phyloP scores from a whole-genome alignment of 2,329 filamentous ascomycete species.

The Mycosphaerelloides madeirae region DNA sequence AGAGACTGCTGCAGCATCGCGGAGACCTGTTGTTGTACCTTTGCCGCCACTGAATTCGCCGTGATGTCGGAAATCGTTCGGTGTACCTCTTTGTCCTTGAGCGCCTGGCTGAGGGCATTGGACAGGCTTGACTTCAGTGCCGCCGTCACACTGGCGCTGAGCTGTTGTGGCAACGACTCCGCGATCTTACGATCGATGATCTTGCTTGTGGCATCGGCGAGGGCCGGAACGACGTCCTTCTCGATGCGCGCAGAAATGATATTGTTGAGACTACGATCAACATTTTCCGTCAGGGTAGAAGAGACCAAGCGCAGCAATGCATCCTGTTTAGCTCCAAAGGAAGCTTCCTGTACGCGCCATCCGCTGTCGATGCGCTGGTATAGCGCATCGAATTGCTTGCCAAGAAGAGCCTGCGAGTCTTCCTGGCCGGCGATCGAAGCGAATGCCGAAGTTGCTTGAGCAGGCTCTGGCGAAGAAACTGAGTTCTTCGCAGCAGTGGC shows the following conservation, averaged over 20 bases:
- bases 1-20: conserved; percentile 51
- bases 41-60: conserved; percentile 59
- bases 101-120: conserved; percentile 58
- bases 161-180: conserved; percentile 60
- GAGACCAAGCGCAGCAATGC: conserved; percentile 65
- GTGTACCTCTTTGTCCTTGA: conserved; percentile 70
- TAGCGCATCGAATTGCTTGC: conserved; percentile 50
- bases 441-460: conserved; percentile 10
- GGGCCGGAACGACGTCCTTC: conserved; percentile 66
- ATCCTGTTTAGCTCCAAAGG: conserved; percentile 62
- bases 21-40: conserved; percentile 65
- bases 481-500: conserved; percentile 18
- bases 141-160: conserved; percentile 63
- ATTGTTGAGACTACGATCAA: conserved; percentile 69
- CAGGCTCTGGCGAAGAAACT: conserved; percentile 12
- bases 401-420: conserved; percentile 23
- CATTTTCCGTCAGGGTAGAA: conserved; percentile 63
- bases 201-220: conserved; percentile 63
- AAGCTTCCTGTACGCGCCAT: conserved; percentile 58
- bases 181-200: conserved; percentile 68
- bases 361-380: conserved; percentile 66
- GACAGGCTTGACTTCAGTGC: conserved; percentile 71
- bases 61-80: conserved; percentile 70
- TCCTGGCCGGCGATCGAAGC: conserved; percentile 2
- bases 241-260: conserved; percentile 75